phyloP scores from a whole-genome alignment of 129 eudicot genomes.

The Helianthus annuus region DNA sequence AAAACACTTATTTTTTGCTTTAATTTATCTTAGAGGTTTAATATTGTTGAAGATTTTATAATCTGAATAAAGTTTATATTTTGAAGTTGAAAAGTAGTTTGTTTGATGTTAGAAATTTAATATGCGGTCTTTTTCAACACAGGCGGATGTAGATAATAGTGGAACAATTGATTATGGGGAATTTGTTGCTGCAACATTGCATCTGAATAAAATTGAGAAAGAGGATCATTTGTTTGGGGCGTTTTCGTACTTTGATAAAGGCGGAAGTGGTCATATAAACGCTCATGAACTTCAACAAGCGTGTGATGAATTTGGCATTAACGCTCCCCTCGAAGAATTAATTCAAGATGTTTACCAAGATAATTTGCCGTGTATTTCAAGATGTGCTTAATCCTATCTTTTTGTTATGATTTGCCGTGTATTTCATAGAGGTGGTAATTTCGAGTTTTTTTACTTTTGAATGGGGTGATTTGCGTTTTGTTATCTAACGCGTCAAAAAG shows the following conservation, averaged over 20 bases:
- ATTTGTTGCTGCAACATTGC: conserved; percentile 78
- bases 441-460: background rate
- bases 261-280: conserved; percentile 82
- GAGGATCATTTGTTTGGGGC: conserved; percentile 79
- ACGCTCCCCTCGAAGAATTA: conserved; percentile 62
- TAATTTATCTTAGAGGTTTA: background rate
- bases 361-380: no score
- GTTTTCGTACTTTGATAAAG: conserved; percentile 70
- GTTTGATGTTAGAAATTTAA: conserved; percentile 7
- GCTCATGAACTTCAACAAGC: conserved; percentile 84
- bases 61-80: background rate
- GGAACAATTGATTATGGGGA: conserved; percentile 82
- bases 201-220: conserved; percentile 69
- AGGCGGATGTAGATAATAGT: conserved; percentile 85
- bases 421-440: conserved; percentile 4
- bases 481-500: background rate
- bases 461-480: background rate
- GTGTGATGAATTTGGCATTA: conserved; percentile 67
- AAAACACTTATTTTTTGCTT: background rate
- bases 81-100: background rate
- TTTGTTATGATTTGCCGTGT: background rate
- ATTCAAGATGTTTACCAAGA: conserved; percentile 76
- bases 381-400: background rate
- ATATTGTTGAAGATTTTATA: background rate
- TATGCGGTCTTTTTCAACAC: background rate